A percentile compares a stretch with the other conserved stretches of the same genome.
phyloP scores from a whole-genome alignment of 163 green algal species.

The Prototheca stagnorum region DNA sequence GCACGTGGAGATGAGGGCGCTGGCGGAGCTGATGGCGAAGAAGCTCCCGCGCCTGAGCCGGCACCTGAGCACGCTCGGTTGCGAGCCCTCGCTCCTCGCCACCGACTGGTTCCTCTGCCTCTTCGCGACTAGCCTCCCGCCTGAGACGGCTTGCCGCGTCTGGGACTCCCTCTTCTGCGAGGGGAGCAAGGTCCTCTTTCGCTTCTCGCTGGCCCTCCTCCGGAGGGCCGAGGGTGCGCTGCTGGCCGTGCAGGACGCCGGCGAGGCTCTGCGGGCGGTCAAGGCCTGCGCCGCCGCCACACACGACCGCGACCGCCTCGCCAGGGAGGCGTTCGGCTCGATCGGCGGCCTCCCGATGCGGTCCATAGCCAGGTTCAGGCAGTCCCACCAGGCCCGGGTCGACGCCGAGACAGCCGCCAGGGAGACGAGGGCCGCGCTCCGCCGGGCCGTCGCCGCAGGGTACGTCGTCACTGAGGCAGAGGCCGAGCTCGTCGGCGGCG shows the following conservation, averaged over 20 bases:
- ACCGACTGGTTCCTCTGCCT: conserved; percentile 67
- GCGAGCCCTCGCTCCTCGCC: conserved; percentile 65
- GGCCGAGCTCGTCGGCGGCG: no score
- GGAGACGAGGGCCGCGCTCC: conserved; percentile 12
- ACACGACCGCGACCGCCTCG: conserved; percentile 56
- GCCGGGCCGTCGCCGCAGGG: conserved; percentile 7
- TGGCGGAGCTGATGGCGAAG: conserved; percentile 46
- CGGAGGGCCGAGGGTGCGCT: conserved; percentile 46
- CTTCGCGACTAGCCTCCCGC: conserved; percentile 41
- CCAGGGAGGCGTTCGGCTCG: conserved; percentile 59
- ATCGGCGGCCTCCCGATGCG: conserved; percentile 67
- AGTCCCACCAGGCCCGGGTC: conserved; percentile 31
- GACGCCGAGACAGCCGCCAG: conserved; percentile 23
- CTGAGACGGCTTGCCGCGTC: conserved; percentile 43
- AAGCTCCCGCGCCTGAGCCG: conserved; percentile 58
- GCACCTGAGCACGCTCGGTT: conserved; percentile 37
- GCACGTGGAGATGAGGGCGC: conserved; percentile 65
- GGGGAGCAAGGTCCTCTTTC: conserved; percentile 68
- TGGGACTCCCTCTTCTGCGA: conserved; percentile 71
- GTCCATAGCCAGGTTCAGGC: conserved; percentile 43
- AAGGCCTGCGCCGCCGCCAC: conserved; percentile 22
- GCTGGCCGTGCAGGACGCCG: conserved; percentile 33
- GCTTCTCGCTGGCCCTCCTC: conserved; percentile 57
- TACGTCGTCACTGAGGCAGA: conserved; percentile 9
- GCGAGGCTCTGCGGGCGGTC: conserved; percentile 45